phyloP scores from a whole-genome alignment of 139 green algal genomes.

The Chlamydomonas urium region DNA sequence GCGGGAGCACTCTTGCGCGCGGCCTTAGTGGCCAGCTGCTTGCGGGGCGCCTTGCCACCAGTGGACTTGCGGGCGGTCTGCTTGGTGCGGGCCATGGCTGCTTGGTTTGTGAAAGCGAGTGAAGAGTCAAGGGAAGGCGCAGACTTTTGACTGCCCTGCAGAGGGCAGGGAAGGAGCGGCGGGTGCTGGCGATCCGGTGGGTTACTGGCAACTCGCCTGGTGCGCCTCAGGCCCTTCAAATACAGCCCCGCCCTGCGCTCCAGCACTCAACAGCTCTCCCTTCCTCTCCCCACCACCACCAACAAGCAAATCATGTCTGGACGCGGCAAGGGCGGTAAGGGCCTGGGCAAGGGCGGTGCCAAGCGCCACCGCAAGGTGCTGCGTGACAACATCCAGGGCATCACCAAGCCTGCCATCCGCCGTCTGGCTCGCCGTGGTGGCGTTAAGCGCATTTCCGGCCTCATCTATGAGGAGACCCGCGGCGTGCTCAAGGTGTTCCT shows the following conservation, averaged over 20 bases:
- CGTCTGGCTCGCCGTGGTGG: slow-evolving; percentile 60
- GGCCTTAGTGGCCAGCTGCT: slow-evolving; percentile 90
- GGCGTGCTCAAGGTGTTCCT: slow-evolving; percentile 89
- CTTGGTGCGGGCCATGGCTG: slow-evolving; percentile 95
- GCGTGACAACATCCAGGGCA: slow-evolving; percentile 92
- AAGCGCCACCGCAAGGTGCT: slow-evolving; percentile 93
- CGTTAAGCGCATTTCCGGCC: slow-evolving; percentile 44
- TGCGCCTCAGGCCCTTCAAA: no score
- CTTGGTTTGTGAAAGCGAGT: no score
- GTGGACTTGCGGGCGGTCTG: slow-evolving; percentile 96
- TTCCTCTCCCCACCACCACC: no score
- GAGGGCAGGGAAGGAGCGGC: no score
- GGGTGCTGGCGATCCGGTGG: no score
- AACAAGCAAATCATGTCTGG: no score
- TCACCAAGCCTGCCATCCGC: slow-evolving; percentile 84
- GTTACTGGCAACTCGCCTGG: no score
- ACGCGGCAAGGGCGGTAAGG: slow-evolving; percentile 87
- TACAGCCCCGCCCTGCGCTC: no score
- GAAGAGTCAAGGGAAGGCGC: no score
- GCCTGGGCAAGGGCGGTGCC: slow-evolving; percentile 84
- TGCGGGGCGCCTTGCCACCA: slow-evolving; percentile 89
- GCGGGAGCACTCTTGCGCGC: slow-evolving; percentile 87
- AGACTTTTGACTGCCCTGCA: no score
- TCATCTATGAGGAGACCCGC: slow-evolving; percentile 84
- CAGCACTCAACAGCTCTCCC: no score